These are phyloP conservation scores for Senna tora DNA, from an alignment of 306 rosid species.

Conservation along the genomic window DNA sequence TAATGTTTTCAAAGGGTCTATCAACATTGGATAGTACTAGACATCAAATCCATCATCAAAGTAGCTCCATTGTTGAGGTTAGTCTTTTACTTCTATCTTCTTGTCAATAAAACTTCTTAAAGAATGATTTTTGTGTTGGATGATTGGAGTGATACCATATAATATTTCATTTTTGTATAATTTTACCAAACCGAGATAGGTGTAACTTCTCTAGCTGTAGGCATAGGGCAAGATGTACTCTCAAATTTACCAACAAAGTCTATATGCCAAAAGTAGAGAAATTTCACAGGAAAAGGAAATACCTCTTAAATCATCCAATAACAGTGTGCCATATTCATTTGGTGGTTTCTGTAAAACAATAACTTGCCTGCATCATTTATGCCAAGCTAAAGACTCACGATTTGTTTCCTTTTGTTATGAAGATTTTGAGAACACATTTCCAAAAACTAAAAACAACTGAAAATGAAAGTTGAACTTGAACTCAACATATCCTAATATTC, in stretches of 20 bases:
- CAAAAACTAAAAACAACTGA: too few relatives aligned
- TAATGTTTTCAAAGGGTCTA: slow-evolving; percentile 38
- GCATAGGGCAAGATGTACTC: background rate
- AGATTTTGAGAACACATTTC: too few relatives aligned
- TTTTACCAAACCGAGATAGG: too few relatives aligned
- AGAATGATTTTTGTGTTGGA: background rate
- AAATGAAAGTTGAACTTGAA: too few relatives aligned
- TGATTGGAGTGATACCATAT: background rate
- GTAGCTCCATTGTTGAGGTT: slow-evolving; percentile 64
- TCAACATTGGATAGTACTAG: slow-evolving; percentile 44
- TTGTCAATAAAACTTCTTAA: background rate
- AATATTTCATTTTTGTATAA: background rate
- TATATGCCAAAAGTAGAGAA: background rate
- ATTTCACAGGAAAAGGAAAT: background rate
- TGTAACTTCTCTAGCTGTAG: background rate
- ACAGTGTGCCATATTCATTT: too few relatives aligned
- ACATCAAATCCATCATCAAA: slow-evolving; percentile 60
- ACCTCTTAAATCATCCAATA: too few relatives aligned
- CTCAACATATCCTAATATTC: background rate
- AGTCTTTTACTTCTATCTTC: slow-evolving; percentile 11
- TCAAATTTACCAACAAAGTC: background rate
- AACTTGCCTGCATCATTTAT: too few relatives aligned
- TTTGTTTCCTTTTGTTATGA: too few relatives aligned
- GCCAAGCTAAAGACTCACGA: too few relatives aligned
- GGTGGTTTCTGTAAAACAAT: too few relatives aligned